A percentile compares a stretch with the other conserved stretches of the same genome.
These are phyloP conservation scores for Opeltia flavorubescens DNA, from an alignment of 495 filamentous ascomycete species.

Conservation along the genomic window DNA sequence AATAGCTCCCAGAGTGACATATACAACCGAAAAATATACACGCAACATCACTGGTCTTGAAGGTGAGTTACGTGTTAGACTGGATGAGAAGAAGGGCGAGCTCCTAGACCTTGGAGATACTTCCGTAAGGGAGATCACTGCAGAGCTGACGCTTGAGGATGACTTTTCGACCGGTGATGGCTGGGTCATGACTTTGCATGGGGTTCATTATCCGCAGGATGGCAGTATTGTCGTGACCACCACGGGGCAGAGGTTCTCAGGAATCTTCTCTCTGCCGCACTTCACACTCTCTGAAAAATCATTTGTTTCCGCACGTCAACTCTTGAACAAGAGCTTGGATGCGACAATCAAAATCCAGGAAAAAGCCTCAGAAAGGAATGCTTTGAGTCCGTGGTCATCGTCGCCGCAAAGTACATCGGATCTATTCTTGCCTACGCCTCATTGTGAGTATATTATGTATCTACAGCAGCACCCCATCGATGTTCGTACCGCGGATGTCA, in stretches of 20 bases:
- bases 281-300: conserved; percentile 51
- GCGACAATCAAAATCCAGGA: conserved; percentile 49
- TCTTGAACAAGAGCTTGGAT: conserved; percentile 59
- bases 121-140: conserved; percentile 45
- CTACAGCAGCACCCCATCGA: conserved; percentile 60
- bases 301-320: conserved; percentile 48
- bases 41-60: conserved; percentile 52
- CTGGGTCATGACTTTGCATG: conserved; percentile 62
- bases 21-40: conserved; percentile 42
- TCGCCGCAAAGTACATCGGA: conserved; percentile 40
- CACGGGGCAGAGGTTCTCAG: conserved; percentile 81
- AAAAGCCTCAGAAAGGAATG: conserved; percentile 26
- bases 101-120: conserved; percentile 17
- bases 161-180: conserved; percentile 49
- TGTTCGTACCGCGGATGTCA: conserved; percentile 30
- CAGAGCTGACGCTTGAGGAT: conserved; percentile 55
- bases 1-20: conserved; percentile 33
- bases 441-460: conserved; percentile 82
- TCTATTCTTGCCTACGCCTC: conserved; percentile 46
- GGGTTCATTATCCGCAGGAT: conserved; percentile 65
- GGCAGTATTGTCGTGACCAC: conserved; percentile 72
- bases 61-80: conserved; percentile 31
- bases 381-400: conserved; percentile 52
- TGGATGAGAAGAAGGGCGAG: conserved; percentile 28
- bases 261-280: conserved; percentile 79